These are phyloP conservation scores for Fusarium pininemorale DNA, from an alignment of 2,329 filamentous ascomycete genomes.

Conservation along the genomic window DNA sequence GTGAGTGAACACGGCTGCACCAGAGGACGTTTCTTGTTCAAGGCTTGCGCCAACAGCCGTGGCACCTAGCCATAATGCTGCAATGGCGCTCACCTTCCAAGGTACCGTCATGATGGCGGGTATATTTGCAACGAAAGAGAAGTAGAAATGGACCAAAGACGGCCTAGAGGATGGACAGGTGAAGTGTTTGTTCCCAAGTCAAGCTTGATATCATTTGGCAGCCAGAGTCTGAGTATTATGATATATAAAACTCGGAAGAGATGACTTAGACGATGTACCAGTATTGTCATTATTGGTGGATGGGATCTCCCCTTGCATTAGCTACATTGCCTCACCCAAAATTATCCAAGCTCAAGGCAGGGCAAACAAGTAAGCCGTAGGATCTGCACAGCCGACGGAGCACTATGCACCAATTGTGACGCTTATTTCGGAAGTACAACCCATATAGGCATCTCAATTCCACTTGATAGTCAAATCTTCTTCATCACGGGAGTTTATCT, in stretches of 20 bases:
- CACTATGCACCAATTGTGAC: not conserved
- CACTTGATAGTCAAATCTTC: not conserved
- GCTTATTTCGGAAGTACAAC: not conserved
- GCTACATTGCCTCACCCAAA: not conserved
- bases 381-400: not conserved
- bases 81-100: not conserved
- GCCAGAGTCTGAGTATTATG: not conserved
- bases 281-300: not conserved
- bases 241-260: not conserved
- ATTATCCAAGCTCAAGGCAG: not conserved
- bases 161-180: rapidly evolving
- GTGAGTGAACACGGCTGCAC: not conserved
- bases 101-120: not conserved
- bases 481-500: not conserved
- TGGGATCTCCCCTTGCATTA: too few relatives aligned
- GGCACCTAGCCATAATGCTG: not conserved
- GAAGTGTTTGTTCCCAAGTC: not conserved
- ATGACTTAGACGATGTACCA: rapidly evolving
- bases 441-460: not conserved
- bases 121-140: not conserved
- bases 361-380: not conserved
- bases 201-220: not conserved
- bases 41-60: not conserved
- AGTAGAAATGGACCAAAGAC: rapidly evolving
- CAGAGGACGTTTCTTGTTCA: not conserved